A percentile compares a stretch with the other conserved stretches of the same genome.
Conservation (phyloP, 306 rosid genomes). For the Astragalus membranaceus region DNA sequence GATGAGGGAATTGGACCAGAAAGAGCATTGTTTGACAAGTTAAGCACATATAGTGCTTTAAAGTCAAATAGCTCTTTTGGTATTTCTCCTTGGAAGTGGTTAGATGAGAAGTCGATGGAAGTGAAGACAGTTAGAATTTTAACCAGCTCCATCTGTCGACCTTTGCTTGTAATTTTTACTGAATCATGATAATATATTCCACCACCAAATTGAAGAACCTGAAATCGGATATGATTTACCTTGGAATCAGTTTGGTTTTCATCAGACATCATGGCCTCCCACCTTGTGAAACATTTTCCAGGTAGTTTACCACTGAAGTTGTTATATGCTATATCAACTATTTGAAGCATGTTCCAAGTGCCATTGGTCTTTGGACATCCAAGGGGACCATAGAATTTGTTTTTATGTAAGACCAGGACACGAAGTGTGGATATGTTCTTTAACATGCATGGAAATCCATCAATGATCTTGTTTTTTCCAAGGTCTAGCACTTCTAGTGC, state of each 20-base stretch:
- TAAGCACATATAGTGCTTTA: slow-evolving; percentile 27
- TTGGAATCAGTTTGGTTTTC: not conserved
- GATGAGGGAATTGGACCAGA: slow-evolving; percentile 33
- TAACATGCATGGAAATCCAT: slow-evolving; percentile 32
- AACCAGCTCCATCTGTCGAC: slow-evolving; percentile 15
- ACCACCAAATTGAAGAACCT: not conserved
- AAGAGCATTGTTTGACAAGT: slow-evolving; percentile 45
- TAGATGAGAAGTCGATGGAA: slow-evolving; percentile 44
- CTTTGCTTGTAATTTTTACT: slow-evolving; percentile 33
- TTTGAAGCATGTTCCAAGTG: slow-evolving; percentile 38
- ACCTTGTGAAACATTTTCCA: slow-evolving; percentile 12
- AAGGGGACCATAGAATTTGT: slow-evolving; percentile 24
- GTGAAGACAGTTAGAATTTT: slow-evolving; percentile 35
- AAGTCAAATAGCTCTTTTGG: slow-evolving; percentile 36
- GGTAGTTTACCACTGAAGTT: slow-evolving; percentile 32
- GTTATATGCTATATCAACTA: slow-evolving; percentile 42
- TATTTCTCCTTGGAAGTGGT: slow-evolving; percentile 35
- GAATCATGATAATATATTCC: slow-evolving; percentile 34
- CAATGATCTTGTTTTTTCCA: slow-evolving; percentile 19
- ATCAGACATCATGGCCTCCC: slow-evolving; percentile 38
- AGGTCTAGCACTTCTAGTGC: slow-evolving; percentile 26
- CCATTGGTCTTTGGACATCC: slow-evolving; percentile 17
- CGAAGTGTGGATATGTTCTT: slow-evolving; percentile 32
- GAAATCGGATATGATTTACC: slow-evolving; percentile 2
- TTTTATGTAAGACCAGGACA: slow-evolving; percentile 35